Evolutionary conservation across 2,329 filamentous ascomycete genomes (phyloP), one percentile per base, ranked within the genome.

Genomic region (Cercospora berteroae): DNA sequence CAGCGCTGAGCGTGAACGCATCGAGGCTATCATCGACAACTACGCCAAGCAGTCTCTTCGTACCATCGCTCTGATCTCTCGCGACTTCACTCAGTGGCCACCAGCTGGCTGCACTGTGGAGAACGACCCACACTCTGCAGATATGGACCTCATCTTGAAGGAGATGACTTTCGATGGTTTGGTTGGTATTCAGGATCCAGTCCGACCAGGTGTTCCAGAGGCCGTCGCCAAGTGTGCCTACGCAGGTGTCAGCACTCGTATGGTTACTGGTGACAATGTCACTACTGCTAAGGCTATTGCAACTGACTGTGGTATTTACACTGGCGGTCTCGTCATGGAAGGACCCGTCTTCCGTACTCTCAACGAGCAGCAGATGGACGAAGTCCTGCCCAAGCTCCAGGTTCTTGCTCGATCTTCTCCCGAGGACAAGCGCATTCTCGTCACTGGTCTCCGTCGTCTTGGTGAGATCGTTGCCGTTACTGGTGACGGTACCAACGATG

Each of bases 51-150:
- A 90, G 20, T 96, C 93, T 5, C 84, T 97, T 42, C 88, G 93
- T 69, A 96, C 93, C 1, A 96, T 97, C 72, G 92, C 89, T 48
- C 85, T 96, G 70, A 84, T 93, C 62, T 96, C 93, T 80, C 90
- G 89, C 65, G 93, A 96, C 73, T 96, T 95, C 72, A 64, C 74
- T 4, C 90, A 93, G 92, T 93, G 93, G 33, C 92, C 93, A 5
- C 86, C 83, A 67, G 84, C 85, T 59, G 86, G 84, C 10, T 87
- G 81, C 48, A 83, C 79, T 36, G 77, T 84, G 36, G 86, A 89
- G 67, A 88, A 90, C 68, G 88, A 91, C 71, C 77, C 82, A 4
- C 84, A 83, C 18, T 84, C 89, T 66, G 88, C 86, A n/a, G 82
- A 88, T 5, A 90, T 94, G 68, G 86, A 88, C n/a, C 86, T 88